These are phyloP conservation scores for Brassica incana DNA, from an alignment of 345 rosid species.

Conservation along the genomic window DNA sequence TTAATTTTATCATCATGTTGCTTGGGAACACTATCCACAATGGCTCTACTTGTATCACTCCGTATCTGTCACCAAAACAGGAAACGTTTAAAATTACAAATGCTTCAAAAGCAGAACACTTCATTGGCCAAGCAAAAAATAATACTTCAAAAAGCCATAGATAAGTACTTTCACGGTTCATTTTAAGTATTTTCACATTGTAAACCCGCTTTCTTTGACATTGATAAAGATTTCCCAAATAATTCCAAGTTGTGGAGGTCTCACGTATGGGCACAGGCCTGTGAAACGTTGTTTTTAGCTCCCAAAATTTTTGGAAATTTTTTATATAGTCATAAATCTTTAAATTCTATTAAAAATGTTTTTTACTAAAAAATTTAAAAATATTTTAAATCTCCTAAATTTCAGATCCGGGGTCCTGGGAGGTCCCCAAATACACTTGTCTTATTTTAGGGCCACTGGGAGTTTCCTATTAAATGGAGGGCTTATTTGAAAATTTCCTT, in stretches of 20 bases:
- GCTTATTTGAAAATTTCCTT: background rate
- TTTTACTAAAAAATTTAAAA: too few species aligned
- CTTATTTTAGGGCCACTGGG: background rate
- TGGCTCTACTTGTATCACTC: slow-evolving; percentile 83
- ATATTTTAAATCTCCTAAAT: too few species aligned
- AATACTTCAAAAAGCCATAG: background rate
- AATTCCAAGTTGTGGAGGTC: background rate
- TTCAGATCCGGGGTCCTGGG: too few species aligned
- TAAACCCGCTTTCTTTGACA: slow-evolving; percentile 31
- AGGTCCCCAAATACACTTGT: slow-evolving; percentile 29
- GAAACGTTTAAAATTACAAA: background rate
- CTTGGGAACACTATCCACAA: slow-evolving; percentile 94
- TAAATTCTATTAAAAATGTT: too few species aligned
- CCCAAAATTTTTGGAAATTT: too few species aligned
- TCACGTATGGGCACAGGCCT: too few species aligned
- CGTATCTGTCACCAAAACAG: slow-evolving; percentile 51
- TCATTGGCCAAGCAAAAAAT: background rate
- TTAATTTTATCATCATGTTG: slow-evolving; percentile 80
- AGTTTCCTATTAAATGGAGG: slow-evolving; percentile 2
- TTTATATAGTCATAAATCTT: too few species aligned
- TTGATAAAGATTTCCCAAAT: slow-evolving; percentile 25
- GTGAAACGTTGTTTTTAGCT: too few species aligned
- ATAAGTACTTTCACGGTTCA: background rate
- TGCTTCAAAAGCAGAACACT: background rate
- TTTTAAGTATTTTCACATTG: slow-evolving; percentile 26